Evolutionary conservation across 164 flowering plant species (phyloP), one percentile per base, ranked within the genome.

Genomic region (Sedum album): DNA sequence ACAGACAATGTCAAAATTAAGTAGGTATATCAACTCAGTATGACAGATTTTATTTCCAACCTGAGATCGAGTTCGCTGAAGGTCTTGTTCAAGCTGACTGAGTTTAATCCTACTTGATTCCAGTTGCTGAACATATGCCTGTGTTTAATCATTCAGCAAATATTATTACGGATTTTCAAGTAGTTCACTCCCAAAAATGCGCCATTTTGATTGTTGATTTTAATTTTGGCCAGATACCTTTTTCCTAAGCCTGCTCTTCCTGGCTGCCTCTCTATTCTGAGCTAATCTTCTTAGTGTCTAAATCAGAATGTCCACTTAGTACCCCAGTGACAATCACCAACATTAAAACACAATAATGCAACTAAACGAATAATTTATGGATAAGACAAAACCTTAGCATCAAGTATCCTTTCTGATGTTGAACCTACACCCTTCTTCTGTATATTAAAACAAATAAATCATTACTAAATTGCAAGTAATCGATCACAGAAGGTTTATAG

Each of bases 191-290:
- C 9, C 9, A 38, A 38, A 38, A 38, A 4, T 38, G 9, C 41
- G n/a, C n/a, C n/a, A n/a, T n/a, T n/a, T n/a, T n/a, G n/a, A n/a
- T n/a, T n/a, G n/a, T n/a, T n/a, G n/a, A n/a, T n/a, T n/a, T n/a
- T n/a, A n/a, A n/a, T n/a, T 8, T 14, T 28, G 62, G 33, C 57
- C 25, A 21, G 62, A 30, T 57, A 93, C 98, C 89, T 94, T 94
- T 73, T 94, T 94, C 62, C 97, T 83, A 15, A 94, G 85, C 42
- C 99, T 79, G 78, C 99, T 91, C 72, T 94, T 94, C 65, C 82
- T 87, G 70, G 99, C 99, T 69, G 99, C 99, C 76, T 94, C 99
- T 81, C 99, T 86, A 75, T 94, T 94, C 76, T 94, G 99, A 57
- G 99, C 99, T 68, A 94, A 81, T 31, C 99, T 88, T 77, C 97